Conservation (phyloP, 805 yeast species). For the Candida schatavii region DNA sequence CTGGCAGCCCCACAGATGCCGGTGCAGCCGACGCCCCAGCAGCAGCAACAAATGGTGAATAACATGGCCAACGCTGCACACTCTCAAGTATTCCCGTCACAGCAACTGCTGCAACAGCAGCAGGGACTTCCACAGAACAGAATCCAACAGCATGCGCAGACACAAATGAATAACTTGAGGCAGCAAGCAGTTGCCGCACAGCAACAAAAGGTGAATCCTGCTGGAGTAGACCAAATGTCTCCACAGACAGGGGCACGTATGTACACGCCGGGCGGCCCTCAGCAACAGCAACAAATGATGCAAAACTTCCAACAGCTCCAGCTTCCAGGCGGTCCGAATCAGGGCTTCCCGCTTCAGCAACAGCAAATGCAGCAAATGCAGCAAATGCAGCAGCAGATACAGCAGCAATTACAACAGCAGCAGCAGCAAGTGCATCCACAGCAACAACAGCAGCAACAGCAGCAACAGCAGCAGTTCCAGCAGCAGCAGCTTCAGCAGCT, state of each 20-base stretch:
- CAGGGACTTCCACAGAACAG: slow-evolving; percentile 17
- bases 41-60: slow-evolving; percentile 1
- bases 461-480: slow-evolving; percentile 9
- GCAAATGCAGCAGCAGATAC: background rate
- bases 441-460: slow-evolving; percentile 16
- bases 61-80: background rate
- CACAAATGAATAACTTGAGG: slow-evolving; percentile 48
- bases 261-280: slow-evolving; percentile 1
- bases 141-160: slow-evolving; percentile 47
- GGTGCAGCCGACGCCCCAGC: background rate
- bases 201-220: slow-evolving; percentile 14
- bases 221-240: slow-evolving; percentile 3
- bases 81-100: slow-evolving; percentile 8
- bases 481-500: slow-evolving; percentile 10
- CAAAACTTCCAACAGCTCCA: slow-evolving; percentile 15
- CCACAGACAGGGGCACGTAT: slow-evolving; percentile 2
- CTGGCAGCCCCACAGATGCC: background rate
- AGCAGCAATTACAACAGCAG: background rate
- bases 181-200: slow-evolving; percentile 40
- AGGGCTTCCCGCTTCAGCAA: slow-evolving; percentile 16
- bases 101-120: slow-evolving; percentile 12
- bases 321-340: slow-evolving; percentile 1
- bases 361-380: slow-evolving; percentile 5
- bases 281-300: slow-evolving; percentile 8
- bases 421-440: slow-evolving; percentile 9